Evolutionary conservation across 2,329 filamentous ascomycete species (phyloP).

Genomic region (Ophiosphaerella narmari): DNA sequence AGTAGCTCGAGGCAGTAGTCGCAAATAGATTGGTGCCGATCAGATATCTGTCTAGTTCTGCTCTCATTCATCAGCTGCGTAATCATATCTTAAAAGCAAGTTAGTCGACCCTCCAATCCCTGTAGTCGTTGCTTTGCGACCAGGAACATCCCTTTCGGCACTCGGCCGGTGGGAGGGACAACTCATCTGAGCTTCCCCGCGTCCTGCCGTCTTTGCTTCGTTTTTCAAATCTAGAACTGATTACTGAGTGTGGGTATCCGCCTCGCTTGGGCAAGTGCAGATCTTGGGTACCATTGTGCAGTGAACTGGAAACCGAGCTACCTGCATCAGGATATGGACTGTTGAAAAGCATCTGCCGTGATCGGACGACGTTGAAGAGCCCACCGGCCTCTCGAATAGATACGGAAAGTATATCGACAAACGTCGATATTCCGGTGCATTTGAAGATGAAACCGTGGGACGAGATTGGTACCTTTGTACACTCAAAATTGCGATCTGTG

Average conservation of each 20-base stretch:
- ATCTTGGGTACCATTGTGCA: constrained; percentile 4
- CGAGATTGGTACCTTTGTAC: no score
- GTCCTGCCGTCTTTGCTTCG: constrained; percentile 4
- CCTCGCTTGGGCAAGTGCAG: not conserved
- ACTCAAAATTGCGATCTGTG: constrained; percentile 6
- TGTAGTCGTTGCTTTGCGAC: constrained; percentile 1
- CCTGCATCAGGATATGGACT: not conserved
- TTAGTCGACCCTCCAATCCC: constrained; percentile 3
- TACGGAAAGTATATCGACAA: no score
- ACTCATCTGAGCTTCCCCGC: constrained; percentile 8
- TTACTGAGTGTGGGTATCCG: not conserved
- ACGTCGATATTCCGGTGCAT: no score
- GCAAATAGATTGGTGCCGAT: constrained; percentile 3
- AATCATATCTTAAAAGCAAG: constrained; percentile 9
- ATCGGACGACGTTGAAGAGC: not conserved
- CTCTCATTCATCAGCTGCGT: constrained; percentile 3
- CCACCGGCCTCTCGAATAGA: no score
- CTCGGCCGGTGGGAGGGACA: constrained; percentile 3
- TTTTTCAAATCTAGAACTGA: constrained; percentile 5
- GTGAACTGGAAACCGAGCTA: not conserved
- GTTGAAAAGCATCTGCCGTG: not conserved
- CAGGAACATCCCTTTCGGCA: constrained; percentile 3
- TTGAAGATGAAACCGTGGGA: no score
- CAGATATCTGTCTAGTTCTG: not conserved
- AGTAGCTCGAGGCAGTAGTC: constrained; percentile 8